Conservation (phyloP, 2,329 filamentous ascomycete genomes). For the Xylaria sp. region DNA sequence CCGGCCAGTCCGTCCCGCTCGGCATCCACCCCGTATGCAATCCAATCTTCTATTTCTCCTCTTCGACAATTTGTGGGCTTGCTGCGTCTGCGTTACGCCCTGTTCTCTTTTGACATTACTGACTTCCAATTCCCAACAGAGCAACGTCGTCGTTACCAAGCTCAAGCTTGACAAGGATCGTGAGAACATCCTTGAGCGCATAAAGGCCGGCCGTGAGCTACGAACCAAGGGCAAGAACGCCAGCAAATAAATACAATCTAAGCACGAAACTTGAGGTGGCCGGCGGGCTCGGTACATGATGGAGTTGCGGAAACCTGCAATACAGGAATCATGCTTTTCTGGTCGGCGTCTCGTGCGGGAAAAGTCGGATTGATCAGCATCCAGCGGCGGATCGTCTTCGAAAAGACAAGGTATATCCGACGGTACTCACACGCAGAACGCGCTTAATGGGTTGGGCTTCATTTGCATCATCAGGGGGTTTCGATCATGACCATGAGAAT, state of each 20-base stretch:
- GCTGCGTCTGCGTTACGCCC: neutral
- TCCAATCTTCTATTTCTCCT: neutral
- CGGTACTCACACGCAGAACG: constrained; percentile 35
- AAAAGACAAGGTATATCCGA: constrained; percentile 20
- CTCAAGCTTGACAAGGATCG: constrained; percentile 69
- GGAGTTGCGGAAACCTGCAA: constrained; percentile 21
- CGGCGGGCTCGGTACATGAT: constrained; percentile 14
- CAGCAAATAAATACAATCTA: constrained; percentile 54
- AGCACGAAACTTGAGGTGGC: constrained; percentile 22
- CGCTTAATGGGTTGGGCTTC: constrained; percentile 35
- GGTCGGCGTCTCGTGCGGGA: constrained; percentile 30
- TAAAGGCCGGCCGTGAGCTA: constrained; percentile 81
- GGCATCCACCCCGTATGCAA: constrained; percentile 77
- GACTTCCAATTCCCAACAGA: constrained; percentile 8
- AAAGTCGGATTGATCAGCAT: constrained; percentile 36
- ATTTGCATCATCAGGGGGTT: constrained; percentile 30
- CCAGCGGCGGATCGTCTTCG: constrained; percentile 9
- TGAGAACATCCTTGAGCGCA: constrained; percentile 87
- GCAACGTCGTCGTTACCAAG: constrained; percentile 33
- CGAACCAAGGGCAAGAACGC: constrained; percentile 76
- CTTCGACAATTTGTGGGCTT: neutral
- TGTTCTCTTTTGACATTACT: neutral
- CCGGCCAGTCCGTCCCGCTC: constrained; percentile 93
- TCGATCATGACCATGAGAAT: constrained; percentile 31
- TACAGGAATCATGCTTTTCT: constrained; percentile 24